phyloP scores from a whole-genome alignment of 106 monocot species.

The Dendrobium nobile region DNA sequence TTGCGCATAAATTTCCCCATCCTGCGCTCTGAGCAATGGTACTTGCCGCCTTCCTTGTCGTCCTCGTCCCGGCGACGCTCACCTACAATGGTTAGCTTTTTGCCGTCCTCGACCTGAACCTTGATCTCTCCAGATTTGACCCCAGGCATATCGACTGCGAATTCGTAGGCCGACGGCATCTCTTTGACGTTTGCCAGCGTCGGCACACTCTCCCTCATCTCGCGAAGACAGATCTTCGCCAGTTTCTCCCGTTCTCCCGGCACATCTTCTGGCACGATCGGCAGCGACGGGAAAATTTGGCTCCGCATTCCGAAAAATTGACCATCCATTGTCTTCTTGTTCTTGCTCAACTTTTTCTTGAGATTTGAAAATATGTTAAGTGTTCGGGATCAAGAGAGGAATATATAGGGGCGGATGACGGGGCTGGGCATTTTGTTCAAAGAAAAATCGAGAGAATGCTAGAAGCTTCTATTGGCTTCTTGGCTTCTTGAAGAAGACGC shows the following conservation, averaged over 20 bases:
- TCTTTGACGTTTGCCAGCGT: slow-evolving; percentile 81
- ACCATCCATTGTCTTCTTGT: neutral
- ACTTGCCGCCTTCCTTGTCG: slow-evolving; percentile 27
- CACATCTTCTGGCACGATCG: slow-evolving; percentile 35
- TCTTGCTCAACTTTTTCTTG: no score
- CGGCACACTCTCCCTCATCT: slow-evolving; percentile 49
- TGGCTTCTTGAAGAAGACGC: no score
- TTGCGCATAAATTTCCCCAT: slow-evolving; percentile 72
- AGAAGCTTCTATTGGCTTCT: no score
- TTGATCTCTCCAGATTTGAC: slow-evolving; percentile 42
- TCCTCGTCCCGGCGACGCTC: slow-evolving; percentile 26
- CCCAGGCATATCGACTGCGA: slow-evolving; percentile 85
- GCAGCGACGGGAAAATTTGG: slow-evolving; percentile 21
- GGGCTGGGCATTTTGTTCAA: no score
- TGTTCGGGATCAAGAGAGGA: no score
- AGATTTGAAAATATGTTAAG: no score
- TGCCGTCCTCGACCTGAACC: slow-evolving; percentile 48
- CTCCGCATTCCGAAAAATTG: neutral
- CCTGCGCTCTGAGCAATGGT: slow-evolving; percentile 56
- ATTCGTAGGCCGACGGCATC: slow-evolving; percentile 40
- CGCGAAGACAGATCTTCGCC: slow-evolving; percentile 52
- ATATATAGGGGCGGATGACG: no score
- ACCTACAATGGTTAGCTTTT: slow-evolving; percentile 31
- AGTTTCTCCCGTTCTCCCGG: slow-evolving; percentile 32
- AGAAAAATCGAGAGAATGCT: no score